A percentile compares a stretch with the other conserved stretches of the same genome.
Evolutionary conservation across 2,329 filamentous ascomycete species (phyloP).

Genomic region (Bisporella sp.): DNA sequence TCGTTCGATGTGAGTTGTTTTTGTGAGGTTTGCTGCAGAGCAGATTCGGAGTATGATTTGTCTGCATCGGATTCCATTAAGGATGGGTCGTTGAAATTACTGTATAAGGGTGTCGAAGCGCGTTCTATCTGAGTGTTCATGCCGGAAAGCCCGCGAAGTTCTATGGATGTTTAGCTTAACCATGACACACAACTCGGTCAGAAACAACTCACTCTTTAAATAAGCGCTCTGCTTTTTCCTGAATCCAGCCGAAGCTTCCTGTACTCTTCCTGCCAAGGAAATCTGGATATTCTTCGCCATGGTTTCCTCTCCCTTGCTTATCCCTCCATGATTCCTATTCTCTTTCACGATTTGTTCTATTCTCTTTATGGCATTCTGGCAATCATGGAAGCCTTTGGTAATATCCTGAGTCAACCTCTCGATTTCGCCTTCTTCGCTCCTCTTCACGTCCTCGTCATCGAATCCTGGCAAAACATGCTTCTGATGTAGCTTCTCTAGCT

Average conservation of each 20-base stretch:
- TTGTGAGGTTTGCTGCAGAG: constrained; percentile 67
- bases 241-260: constrained; percentile 86
- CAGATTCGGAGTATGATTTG: constrained; percentile 83
- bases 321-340: constrained; percentile 61
- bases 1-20: constrained; percentile 70
- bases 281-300: constrained; percentile 98
- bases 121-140: constrained; percentile 48
- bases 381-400: constrained; percentile 81
- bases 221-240: constrained; percentile 97
- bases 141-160: constrained; percentile 67
- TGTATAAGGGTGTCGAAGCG: constrained; percentile 41
- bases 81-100: constrained; percentile 72
- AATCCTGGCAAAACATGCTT: constrained; percentile 96
- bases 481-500: constrained; percentile 87
- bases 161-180: constrained; percentile 35
- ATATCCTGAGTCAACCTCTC: constrained; percentile 86
- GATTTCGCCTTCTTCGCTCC: constrained; percentile 80
- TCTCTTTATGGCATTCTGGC: constrained; percentile 80
- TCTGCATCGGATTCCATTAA: constrained; percentile 91
- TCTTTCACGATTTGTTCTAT: constrained; percentile 85
- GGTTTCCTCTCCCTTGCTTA: constrained; percentile 78
- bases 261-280: constrained; percentile 77
- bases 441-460: constrained; percentile 88
- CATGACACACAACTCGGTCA: no score
- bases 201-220: constrained; percentile 65